phyloP scores from a whole-genome alignment of 1,139 yeast species.

The Magnusiomyces ingens region DNA sequence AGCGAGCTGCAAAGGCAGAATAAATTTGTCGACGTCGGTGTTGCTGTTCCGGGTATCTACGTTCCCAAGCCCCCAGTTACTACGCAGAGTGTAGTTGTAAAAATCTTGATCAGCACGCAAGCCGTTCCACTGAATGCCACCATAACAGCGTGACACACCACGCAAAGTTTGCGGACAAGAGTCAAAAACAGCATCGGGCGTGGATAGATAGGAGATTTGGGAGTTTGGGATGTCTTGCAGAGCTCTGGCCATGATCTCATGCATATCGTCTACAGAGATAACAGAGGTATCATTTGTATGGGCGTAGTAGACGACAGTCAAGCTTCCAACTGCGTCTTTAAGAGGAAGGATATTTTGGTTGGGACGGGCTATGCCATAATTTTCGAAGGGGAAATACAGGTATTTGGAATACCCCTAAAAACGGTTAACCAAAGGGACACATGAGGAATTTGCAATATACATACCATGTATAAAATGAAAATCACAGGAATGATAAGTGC shows the following conservation, averaged over 20 bases:
- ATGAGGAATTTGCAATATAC: neutral
- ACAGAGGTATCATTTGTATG: too few relatives aligned
- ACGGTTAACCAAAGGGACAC: conserved; percentile 5
- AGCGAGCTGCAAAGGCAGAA: conserved; percentile 35
- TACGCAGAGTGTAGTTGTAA: conserved; percentile 34
- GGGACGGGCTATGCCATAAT: conserved; percentile 31
- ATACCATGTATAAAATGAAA: neutral
- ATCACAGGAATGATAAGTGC: neutral
- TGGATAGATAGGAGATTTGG: conserved; percentile 24
- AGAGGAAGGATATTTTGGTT: conserved; percentile 21
- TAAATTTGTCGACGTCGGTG: conserved; percentile 27
- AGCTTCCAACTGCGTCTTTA: conserved; percentile 23
- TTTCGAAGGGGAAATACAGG: conserved; percentile 29
- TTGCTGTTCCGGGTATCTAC: conserved; percentile 25
- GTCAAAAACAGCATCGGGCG: conserved; percentile 24
- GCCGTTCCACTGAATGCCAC: conserved; percentile 33
- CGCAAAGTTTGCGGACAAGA: conserved; percentile 31
- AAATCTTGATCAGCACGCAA: conserved; percentile 19
- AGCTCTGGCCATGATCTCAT: conserved; percentile 26
- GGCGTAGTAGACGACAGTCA: conserved; percentile 28
- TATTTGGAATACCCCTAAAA: conserved; percentile 28
- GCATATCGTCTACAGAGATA: conserved; percentile 25
- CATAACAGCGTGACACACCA: conserved; percentile 32
- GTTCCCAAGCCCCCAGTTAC: conserved; percentile 29
- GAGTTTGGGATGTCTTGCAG: conserved; percentile 26